Evolutionary conservation across 2,329 filamentous ascomycete species (phyloP), one percentile per base, ranked within the genome.

Genomic region (Talaromyces sp.): DNA sequence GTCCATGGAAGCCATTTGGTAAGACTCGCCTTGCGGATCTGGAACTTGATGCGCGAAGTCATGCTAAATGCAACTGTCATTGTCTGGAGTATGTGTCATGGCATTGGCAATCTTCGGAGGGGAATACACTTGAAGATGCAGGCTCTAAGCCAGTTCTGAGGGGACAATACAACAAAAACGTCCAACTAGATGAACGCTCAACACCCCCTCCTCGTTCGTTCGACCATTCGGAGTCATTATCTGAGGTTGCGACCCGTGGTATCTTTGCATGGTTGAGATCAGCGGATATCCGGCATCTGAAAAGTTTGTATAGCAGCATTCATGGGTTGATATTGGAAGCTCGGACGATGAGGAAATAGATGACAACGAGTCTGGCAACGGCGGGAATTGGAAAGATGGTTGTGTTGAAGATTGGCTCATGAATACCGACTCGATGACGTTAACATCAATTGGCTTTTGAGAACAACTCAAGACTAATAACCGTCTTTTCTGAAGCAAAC

Each of bases 1-100:
- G 63, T 67, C 27, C 58, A 43, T 68, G 65, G 66, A 69, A 66
- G 55, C 66, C 65, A 8, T 68, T 67, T 58, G 66, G 64, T 9
- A 9, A 2, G 29, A 67, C 66, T 11, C 29, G 35, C 19, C 57
- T 66, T 38, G 46, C 24, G 17, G 66, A 68, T 58, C 61, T 67
- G 41, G 64, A 67, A 38, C 56, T 66, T 0, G 0, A 41, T 21
- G 63, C 66, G 24, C 63, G 57, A 43, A 38, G 65, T 12, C 67
- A 69, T 62, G 60, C 61, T 50, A 55, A 54, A 38, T 69, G 66
- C 43, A 32, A 17, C 17, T 35, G 7, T 48, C 62, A 69, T 59
- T 67, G 56, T n/a, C 21, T 69, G n/a, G 58, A 68, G 54, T 68
- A 68, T 43, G 19, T 63, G 35, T 56, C 27, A 54, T 69, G 65